Base-by-base conservation (phyloP, 2,329 filamentous ascomycete genomes). In the Verticillium albo-atrum region DNA sequence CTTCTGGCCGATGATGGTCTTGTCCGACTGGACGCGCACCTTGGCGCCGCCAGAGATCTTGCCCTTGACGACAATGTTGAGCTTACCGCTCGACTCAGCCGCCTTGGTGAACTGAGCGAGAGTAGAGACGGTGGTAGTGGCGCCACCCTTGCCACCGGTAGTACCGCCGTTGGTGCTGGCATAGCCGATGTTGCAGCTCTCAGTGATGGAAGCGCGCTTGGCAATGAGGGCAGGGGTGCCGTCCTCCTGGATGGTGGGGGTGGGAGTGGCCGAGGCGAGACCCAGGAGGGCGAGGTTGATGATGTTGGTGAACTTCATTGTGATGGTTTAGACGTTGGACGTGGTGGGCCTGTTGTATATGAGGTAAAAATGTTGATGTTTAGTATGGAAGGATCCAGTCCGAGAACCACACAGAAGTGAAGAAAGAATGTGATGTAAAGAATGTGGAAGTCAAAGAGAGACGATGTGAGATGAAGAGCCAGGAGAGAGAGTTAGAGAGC, bases 101-200 rank as follows among this genome's bases (percentile, higher is more conserved):
- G 80, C 80, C 20, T 75, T 68, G 26, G 77, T 78, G 62, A 83
- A 77, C 51, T 74, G 74, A 23, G 76, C 73, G 55, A 82, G 76
- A 9, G 76, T 76, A 14, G 76, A 74, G 56, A 82, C 78, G 28
- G 80, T 82, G 30, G 77, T 79, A 6, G 78, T 80, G n/a, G 78
- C 72, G 54, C 80, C 80, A 57, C 79, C 79, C 55, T 74, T 71
- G 59, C 81, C 81, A 57, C 80, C 81, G 1, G 75, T 83, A 32
- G 80, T 82, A 55, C 80, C 78, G 34, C 66, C 66, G 63, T 75
- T 75, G 64, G 67, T 62, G 4, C 66, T 69, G 56, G 71, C 72
- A 60, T 72, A 75, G 3, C 72, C 73, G 34, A 75, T 68, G 57
- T 68, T 62, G 59, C 70, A 72, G n/a, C 68, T 67, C 58, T 75